Evolutionary conservation across 768 basidiomycete genomes (phyloP), one percentile per base, ranked within the genome.

Genomic region (Rhodotorula paludigena): DNA sequence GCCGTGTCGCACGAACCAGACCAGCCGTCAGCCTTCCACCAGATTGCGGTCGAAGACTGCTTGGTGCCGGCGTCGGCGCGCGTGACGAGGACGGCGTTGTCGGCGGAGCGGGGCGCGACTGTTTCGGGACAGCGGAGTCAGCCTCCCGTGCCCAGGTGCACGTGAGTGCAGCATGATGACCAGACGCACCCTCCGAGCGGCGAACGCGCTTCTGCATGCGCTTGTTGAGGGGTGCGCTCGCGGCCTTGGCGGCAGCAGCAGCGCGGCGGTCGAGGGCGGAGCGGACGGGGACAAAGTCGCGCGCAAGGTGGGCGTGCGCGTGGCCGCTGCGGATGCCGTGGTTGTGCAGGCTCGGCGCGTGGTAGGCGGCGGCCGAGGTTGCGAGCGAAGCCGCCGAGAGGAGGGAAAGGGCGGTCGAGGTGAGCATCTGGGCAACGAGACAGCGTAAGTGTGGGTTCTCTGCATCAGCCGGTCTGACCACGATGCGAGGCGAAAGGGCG

Each of bases 21-120:
- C 67, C 67, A 68, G 10, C 62, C 61, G 2, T 44, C 52, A 47
- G 63, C 61, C 38, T 57, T 49, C 57, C 63, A 68, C 62, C 62
- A 68, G 45, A 68, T 68, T 25, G 67, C 67, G 3, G 67, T 68
- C 25, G 67, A 63, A 8, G 52, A 39, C 62, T 63, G 64, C 15
- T 35, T 56, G 30, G 35, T n/a, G 54, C 54, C 18, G 20, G 56
- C 23, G 3, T 25, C 23, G 52, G 35, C 52, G 52, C 10, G 7
- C 2, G 18, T 3, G 41, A 39, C 25, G 64, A 39, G 15, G 42
- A n/a, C 15, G 39, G 28, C 11, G 38, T 47, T 33, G n/a, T 48
- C 39, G 51, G 48, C 47, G 25, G 57, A 15, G 63, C 4, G 28
- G 7, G 15, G 47, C 5, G 39, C 25, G 28, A 35, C n/a, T 11